Percentiles rank a stretch among this genome's conserved stretches.
Conservation (phyloP, 108 stramenopile genomes). For the Nitzschia palea region DNA sequence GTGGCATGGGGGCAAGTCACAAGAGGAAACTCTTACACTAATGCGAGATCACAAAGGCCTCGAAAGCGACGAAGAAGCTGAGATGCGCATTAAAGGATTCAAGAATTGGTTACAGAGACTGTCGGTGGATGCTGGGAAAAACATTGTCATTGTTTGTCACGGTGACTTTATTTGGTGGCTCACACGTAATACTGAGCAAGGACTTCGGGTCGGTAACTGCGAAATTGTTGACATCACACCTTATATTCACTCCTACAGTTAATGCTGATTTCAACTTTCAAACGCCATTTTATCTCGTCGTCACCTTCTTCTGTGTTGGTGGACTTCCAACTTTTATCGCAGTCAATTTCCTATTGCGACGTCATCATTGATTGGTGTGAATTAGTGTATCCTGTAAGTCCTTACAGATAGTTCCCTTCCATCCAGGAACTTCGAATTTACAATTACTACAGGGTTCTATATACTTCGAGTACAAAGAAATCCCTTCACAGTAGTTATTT, state of each 20-base stretch:
- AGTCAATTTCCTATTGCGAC: no score
- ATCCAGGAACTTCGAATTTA: no score
- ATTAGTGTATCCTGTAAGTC: no score
- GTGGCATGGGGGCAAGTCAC: constrained; percentile 11
- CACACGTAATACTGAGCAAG: neutral
- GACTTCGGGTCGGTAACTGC: neutral
- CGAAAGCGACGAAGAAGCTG: neutral
- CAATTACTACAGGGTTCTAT: no score
- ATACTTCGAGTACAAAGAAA: no score
- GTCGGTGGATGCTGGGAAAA: neutral
- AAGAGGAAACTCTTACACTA: neutral
- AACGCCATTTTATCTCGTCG: no score
- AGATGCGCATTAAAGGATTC: neutral
- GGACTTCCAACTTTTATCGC: no score
- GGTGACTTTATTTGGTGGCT: constrained; percentile 12
- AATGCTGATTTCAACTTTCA: no score
- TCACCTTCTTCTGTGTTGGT: no score
- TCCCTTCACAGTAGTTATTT: no score
- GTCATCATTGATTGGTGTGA: no score
- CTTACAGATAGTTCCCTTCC: no score
- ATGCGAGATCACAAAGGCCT: neutral
- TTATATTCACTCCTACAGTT: neutral
- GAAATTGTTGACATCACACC: constrained; percentile 9
- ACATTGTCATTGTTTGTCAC: constrained; percentile 9
- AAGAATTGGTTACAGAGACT: neutral